phyloP scores from a whole-genome alignment of 2,329 filamentous ascomycete genomes.

The Aspergillus transmontanensis region DNA sequence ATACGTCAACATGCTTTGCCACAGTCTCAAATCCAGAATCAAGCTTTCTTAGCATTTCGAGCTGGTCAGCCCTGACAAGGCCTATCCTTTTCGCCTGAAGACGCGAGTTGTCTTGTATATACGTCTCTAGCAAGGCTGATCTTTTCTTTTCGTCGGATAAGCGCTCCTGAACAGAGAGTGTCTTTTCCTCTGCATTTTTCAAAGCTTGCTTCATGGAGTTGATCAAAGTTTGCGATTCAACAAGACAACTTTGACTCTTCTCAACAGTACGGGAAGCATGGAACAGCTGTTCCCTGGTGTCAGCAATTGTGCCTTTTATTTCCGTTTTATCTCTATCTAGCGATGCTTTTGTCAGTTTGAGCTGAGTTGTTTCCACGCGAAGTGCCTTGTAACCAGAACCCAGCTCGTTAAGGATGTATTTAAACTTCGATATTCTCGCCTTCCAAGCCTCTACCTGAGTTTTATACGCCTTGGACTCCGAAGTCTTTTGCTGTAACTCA shows the following conservation, averaged over 20 bases:
- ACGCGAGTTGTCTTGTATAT: conserved; percentile 31
- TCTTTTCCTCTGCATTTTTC: conserved; percentile 24
- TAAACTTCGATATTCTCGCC: conserved; percentile 34
- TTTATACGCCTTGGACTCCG: conserved; percentile 23
- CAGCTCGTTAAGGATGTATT: conserved; percentile 35
- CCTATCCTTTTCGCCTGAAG: conserved; percentile 25
- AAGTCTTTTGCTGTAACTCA: conserved; percentile 23
- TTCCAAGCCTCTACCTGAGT: conserved; percentile 38
- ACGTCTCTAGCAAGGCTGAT: conserved; percentile 31
- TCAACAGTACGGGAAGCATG: conserved; percentile 18
- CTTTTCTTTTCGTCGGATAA: conserved; percentile 35
- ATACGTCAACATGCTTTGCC: conserved; percentile 14
- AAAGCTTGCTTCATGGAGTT: conserved; percentile 29
- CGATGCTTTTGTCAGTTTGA: conserved; percentile 27
- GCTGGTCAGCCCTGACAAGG: conserved; percentile 27
- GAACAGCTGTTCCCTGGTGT: conserved; percentile 25
- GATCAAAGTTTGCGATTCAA: conserved; percentile 21
- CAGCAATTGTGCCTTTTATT: conserved; percentile 26
- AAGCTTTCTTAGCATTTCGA: conserved; percentile 23
- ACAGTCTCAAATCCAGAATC: conserved; percentile 20
- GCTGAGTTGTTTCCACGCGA: conserved; percentile 29
- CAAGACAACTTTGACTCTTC: conserved; percentile 23
- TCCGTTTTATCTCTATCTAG: conserved; percentile 30
- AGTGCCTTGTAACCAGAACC: conserved; percentile 37
- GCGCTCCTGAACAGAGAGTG: conserved; percentile 18